Evolutionary conservation across 2,329 filamentous ascomycete species (phyloP).

Genomic region (Capronia coronata): DNA sequence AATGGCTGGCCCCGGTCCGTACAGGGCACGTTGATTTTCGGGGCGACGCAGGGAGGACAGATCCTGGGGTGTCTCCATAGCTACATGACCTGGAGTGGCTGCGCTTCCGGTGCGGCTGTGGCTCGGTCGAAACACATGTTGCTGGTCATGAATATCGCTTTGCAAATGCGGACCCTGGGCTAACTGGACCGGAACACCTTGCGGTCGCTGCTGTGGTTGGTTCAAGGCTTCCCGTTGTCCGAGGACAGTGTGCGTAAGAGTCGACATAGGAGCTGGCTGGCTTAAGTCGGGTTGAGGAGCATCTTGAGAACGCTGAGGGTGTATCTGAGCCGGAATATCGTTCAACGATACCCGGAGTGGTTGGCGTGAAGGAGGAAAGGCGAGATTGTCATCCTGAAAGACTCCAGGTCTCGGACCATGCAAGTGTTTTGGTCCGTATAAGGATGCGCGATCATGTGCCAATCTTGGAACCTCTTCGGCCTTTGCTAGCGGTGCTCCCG

Average conservation of each 20-base stretch:
- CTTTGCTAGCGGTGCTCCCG: slow-evolving; percentile 11
- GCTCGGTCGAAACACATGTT: slow-evolving; percentile 12
- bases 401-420: slow-evolving; percentile 41
- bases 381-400: slow-evolving; percentile 39
- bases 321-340: slow-evolving; percentile 31
- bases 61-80: slow-evolving; percentile 16
- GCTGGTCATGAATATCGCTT: slow-evolving; percentile 15
- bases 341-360: slow-evolving; percentile 32
- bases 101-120: slow-evolving; percentile 22
- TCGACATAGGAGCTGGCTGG: slow-evolving; percentile 9
- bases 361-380: slow-evolving; percentile 27
- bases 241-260: slow-evolving; percentile 9
- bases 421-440: slow-evolving; percentile 31
- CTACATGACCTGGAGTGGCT: slow-evolving; percentile 5
- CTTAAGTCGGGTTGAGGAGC: slow-evolving; percentile 7
- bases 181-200: slow-evolving; percentile 9
- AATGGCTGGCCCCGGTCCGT: slow-evolving; percentile 7
- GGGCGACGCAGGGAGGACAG: slow-evolving; percentile 15
- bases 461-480: slow-evolving; percentile 34
- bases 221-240: slow-evolving; percentile 13
- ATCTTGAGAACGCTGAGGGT: slow-evolving; percentile 20
- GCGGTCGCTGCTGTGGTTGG: slow-evolving; percentile 12
- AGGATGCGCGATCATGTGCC: slow-evolving; percentile 30
- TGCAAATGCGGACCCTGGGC: slow-evolving; percentile 13
- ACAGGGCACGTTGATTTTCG: slow-evolving; percentile 15